These are phyloP conservation scores for Gossypium mustelinum DNA, from an alignment of 345 rosid species.

Conservation along the genomic window DNA sequence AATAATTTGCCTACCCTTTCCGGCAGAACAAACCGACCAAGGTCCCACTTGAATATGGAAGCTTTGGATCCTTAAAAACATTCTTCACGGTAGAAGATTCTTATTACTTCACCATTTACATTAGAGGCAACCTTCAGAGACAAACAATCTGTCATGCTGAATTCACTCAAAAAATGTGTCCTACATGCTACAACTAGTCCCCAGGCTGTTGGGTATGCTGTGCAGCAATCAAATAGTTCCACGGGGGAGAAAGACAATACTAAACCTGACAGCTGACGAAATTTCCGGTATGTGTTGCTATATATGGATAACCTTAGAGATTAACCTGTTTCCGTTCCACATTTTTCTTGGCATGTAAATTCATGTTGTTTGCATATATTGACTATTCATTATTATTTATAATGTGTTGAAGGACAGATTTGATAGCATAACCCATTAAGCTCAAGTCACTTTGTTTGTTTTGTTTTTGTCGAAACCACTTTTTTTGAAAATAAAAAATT, in stretches of 20 bases:
- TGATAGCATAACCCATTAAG: neutral
- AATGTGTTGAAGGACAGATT: neutral
- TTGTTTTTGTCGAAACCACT: too few species aligned
- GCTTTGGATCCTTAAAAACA: neutral
- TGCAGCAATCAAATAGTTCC: neutral
- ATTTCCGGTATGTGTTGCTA: neutral
- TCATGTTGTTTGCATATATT: neutral
- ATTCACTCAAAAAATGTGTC: neutral
- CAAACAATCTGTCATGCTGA: neutral
- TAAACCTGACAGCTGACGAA: neutral
- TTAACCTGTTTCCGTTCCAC: neutral
- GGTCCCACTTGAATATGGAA: too few species aligned
- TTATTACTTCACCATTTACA: too few species aligned
- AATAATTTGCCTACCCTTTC: too few species aligned
- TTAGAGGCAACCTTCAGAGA: too few species aligned
- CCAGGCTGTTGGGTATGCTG: neutral
- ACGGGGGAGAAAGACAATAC: neutral
- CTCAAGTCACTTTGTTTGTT: neutral
- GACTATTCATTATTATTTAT: neutral
- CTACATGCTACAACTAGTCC: neutral
- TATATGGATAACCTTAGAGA: neutral
- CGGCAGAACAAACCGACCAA: too few species aligned
- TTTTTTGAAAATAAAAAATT: too few species aligned
- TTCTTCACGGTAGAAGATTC: neutral
- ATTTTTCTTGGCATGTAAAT: neutral